Conservation (phyloP, 345 rosid species). For the Microthlaspi erraticum region DNA sequence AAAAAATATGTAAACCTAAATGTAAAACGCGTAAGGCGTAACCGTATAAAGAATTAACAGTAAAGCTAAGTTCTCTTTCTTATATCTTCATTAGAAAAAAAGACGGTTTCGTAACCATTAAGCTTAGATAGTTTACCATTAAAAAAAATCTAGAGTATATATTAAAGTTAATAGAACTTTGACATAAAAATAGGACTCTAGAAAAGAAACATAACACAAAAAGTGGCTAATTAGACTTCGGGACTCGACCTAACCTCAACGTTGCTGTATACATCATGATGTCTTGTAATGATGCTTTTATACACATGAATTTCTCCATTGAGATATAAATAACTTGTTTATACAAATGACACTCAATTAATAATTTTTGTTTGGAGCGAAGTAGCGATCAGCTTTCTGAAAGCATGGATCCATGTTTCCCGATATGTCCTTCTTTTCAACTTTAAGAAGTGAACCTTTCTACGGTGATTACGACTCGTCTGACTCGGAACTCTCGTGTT, state of each 20-base stretch:
- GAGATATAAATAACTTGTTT: slow-evolving; percentile 42
- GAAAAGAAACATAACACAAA: not conserved
- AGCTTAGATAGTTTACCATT: slow-evolving; percentile 1
- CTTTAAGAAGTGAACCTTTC: slow-evolving; percentile 36
- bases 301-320: slow-evolving; percentile 10
- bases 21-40: too few relatives aligned
- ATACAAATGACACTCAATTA: slow-evolving; percentile 33
- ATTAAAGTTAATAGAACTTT: not conserved
- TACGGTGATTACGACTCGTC: slow-evolving; percentile 31
- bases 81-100: not conserved
- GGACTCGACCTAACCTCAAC: slow-evolving; percentile 33
- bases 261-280: slow-evolving; percentile 27
- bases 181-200: not conserved
- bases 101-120: slow-evolving; percentile 2
- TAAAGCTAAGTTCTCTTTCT: not conserved
- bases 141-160: not conserved
- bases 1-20: too few relatives aligned
- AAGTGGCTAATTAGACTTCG: slow-evolving; percentile 10
- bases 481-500: slow-evolving; percentile 38
- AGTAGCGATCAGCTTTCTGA: slow-evolving; percentile 40
- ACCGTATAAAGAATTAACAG: too few relatives aligned
- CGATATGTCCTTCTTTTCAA: slow-evolving; percentile 32
- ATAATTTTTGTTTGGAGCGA: slow-evolving; percentile 15
- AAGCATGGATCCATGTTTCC: slow-evolving; percentile 49
- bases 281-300: slow-evolving; percentile 33